These are phyloP conservation scores for Sclerotinia borealis DNA, from an alignment of 2,329 filamentous ascomycete genomes.

Conservation along the genomic window DNA sequence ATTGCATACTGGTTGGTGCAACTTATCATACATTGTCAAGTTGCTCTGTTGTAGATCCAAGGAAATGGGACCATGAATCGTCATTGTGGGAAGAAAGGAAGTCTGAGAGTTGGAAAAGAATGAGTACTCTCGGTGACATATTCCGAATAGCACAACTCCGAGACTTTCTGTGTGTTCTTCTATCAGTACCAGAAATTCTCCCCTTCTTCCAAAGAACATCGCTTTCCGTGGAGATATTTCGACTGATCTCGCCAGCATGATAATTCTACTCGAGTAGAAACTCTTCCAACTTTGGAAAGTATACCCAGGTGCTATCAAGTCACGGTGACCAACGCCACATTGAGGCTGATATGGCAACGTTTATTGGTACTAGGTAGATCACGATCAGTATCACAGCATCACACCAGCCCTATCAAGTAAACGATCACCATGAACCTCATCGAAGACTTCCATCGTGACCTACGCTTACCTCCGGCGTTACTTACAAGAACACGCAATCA, in stretches of 20 bases:
- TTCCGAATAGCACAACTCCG: not conserved
- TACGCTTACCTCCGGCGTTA: not conserved
- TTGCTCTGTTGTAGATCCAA: not conserved
- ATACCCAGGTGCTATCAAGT: not conserved
- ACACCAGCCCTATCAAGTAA: not conserved
- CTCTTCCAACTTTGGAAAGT: not conserved
- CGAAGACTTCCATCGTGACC: not conserved
- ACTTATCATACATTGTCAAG: not conserved
- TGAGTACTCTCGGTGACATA: not conserved
- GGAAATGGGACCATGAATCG: constrained; percentile 5
- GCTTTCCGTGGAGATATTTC: not conserved
- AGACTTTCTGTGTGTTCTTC: not conserved
- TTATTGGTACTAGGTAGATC: too few species aligned
- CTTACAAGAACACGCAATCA: not conserved
- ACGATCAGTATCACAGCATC: not conserved
- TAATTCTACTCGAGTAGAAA: not conserved
- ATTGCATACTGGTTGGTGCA: not conserved
- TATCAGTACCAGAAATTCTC: not conserved
- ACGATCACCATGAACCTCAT: not conserved
- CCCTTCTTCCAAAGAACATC: too few species aligned
- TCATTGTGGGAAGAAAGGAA: not conserved
- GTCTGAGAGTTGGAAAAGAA: not conserved
- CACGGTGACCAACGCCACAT: not conserved
- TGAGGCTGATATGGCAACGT: not conserved
- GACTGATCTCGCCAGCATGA: not conserved